Evolutionary conservation across 2,329 filamentous ascomycete species (phyloP), one percentile per base, ranked within the genome.

Genomic region (Aspergillus sp.): DNA sequence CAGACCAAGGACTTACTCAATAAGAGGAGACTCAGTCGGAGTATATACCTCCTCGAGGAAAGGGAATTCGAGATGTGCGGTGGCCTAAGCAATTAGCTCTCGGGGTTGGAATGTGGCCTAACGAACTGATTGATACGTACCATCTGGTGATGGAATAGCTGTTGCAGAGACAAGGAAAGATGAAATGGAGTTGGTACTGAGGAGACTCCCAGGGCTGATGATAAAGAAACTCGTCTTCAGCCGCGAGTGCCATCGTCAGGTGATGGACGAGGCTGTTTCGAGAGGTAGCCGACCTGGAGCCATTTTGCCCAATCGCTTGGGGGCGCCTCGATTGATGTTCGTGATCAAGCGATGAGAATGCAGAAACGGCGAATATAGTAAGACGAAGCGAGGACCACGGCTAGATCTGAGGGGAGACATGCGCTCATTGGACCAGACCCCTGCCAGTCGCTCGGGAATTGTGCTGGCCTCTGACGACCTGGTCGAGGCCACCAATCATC

Each of bases 1-100:
- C 3, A 9, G 9, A 25, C 12, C 12, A 14, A 23, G 25, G 40
- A 15, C 66, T 49, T 63, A 71, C 70, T 72, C 69, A 50, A 72
- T 56, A 25, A 70, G 70, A 5, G 69, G 64, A 3, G 58, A 49
- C 25, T 62, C 64, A 1, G 52, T 19, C 15, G 69, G 68, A 33
- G 66, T 65, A 44, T 61, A 68, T 3, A 71, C 68, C 46, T 68
- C 67, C 58, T 70, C 64, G 11, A 72, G 57, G 46, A 71, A 72
- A 7, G 70, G 69, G 47, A 67, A 70, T 50, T 71, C 70, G 39
- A 69, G 57, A 41, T 66, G 61, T 9, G 54, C 43, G 35, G 59
- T 52, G 49, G 59, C 59, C 59, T 65, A 27, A 5, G 40, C 1
- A 40, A 14, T 58, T 62, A 62, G 55, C 31, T 37, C 27, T 33